Evolutionary conservation across 441 rosid species (phyloP).

Genomic region (Aquilaria agallochum): DNA sequence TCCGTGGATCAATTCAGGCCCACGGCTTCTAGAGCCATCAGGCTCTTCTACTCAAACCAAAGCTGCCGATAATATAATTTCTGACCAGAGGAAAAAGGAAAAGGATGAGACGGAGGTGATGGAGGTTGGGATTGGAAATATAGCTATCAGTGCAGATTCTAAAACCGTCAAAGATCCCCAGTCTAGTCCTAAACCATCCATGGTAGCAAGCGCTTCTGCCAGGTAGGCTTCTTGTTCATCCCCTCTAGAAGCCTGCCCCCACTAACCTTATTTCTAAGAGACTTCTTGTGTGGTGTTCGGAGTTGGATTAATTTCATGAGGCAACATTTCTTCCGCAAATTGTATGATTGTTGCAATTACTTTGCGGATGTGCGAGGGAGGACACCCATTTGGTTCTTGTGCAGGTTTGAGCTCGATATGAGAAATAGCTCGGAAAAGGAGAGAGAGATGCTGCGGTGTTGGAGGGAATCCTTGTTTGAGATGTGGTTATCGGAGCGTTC

Average conservation of each 20-base stretch:
- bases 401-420: background rate
- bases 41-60: constrained; percentile 21
- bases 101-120: constrained; percentile 60
- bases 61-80: constrained; percentile 13
- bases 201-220: constrained; percentile 17
- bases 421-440: no score
- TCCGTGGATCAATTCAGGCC: constrained; percentile 60
- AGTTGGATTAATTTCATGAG: background rate
- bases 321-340: background rate
- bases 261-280: no score
- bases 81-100: constrained; percentile 31
- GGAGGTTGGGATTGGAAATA: constrained; percentile 55
- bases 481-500: background rate
- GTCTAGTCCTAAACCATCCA: constrained; percentile 22
- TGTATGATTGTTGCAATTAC: background rate
- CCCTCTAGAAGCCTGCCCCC: background rate
- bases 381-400: background rate
- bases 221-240: constrained; percentile 9
- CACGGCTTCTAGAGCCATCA: constrained; percentile 41
- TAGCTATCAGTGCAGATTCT: constrained; percentile 41
- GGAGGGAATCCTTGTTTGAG: background rate
- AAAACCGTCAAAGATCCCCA: constrained; percentile 31
- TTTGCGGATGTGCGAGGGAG: background rate
- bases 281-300: no score
- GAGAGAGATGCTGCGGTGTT: background rate